Evolutionary conservation across 2,329 filamentous ascomycete species (phyloP).

Genomic region (Ophiostoma sp.): DNA sequence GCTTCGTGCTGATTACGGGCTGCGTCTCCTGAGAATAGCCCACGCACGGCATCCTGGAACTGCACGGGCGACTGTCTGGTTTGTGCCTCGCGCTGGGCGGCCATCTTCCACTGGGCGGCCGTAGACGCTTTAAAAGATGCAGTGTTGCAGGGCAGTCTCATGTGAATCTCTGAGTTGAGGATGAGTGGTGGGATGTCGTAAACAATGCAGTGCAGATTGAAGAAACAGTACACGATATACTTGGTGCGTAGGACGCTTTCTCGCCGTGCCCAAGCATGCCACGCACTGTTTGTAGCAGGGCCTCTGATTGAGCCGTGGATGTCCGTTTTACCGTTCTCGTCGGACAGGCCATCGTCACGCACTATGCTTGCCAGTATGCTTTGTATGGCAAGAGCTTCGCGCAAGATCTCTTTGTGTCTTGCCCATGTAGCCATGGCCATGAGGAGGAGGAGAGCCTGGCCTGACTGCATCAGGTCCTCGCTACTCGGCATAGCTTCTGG

Average conservation of each 20-base stretch:
- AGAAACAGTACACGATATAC: conserved; percentile 55
- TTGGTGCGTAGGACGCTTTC: conserved; percentile 57
- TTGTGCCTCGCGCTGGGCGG: conserved; percentile 29
- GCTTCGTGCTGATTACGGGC: conserved; percentile 26
- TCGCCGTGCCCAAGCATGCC: conserved; percentile 49
- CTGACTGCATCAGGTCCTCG: conserved; percentile 46
- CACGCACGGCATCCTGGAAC: conserved; percentile 39
- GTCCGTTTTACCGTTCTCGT: conserved; percentile 39
- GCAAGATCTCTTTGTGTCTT: conserved; percentile 54
- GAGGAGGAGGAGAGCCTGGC: conserved; percentile 52
- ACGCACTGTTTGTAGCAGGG: conserved; percentile 30
- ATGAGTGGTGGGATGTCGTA: conserved; percentile 62
- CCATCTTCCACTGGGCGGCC: conserved; percentile 50
- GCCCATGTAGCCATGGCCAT: conserved; percentile 61
- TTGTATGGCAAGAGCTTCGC: conserved; percentile 57
- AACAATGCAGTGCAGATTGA: conserved; percentile 61
- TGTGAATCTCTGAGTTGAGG: conserved; percentile 53
- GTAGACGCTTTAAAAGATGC: conserved; percentile 57
- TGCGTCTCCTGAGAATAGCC: conserved; percentile 33
- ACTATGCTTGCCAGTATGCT: conserved; percentile 57
- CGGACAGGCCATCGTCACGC: conserved; percentile 42
- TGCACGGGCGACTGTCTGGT: neutral
- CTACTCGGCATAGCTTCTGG: neutral
- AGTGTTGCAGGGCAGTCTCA: conserved; percentile 55
- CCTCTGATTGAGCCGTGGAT: too few species aligned